Evolutionary conservation across 257 asterid species (phyloP).

Genomic region (Thymus mandschuricus): DNA sequence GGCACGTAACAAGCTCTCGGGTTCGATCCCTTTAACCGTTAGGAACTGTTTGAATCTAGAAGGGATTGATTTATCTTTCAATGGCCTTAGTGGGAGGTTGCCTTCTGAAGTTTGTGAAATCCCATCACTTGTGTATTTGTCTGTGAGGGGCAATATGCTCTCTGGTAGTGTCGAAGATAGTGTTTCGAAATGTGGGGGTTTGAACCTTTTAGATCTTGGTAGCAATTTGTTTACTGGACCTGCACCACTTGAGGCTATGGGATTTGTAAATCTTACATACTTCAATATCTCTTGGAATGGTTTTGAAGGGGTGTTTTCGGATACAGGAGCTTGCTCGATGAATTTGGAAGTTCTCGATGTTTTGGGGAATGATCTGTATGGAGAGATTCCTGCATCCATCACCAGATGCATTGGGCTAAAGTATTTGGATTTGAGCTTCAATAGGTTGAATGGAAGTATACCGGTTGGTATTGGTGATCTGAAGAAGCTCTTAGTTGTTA

Average conservation of each 20-base stretch:
- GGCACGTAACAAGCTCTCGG: conserved; percentile 75
- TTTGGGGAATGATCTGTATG: conserved; percentile 60
- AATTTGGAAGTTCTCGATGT: conserved; percentile 62
- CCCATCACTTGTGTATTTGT: conserved; percentile 41
- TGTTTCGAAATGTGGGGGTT: conserved; percentile 54
- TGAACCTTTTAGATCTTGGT: conserved; percentile 89
- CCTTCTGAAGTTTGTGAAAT: conserved; percentile 61
- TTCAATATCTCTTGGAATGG: conserved; percentile 43
- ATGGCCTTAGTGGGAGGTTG: conserved; percentile 60
- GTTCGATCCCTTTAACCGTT: conserved; percentile 68
- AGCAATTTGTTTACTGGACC: conserved; percentile 68
- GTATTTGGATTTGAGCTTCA: conserved; percentile 82
- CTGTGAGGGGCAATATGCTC: conserved; percentile 75
- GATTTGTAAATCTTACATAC: conserved; percentile 49
- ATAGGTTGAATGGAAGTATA: conserved; percentile 68
- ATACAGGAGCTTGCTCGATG: conserved; percentile 28
- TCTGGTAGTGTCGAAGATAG: conserved; percentile 67
- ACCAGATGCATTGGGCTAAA: conserved; percentile 61
- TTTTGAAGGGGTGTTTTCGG: conserved; percentile 60
- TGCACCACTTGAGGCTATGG: conserved; percentile 67
- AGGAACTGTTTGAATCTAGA: conserved; percentile 73
- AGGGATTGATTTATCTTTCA: conserved; percentile 91
- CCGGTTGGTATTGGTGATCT: conserved; percentile 64
- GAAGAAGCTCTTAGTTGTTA: conserved; percentile 57
- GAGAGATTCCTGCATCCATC: conserved; percentile 66